phyloP scores from a whole-genome alignment of 805 yeast species.

The Kurtzmaniella fragi region DNA sequence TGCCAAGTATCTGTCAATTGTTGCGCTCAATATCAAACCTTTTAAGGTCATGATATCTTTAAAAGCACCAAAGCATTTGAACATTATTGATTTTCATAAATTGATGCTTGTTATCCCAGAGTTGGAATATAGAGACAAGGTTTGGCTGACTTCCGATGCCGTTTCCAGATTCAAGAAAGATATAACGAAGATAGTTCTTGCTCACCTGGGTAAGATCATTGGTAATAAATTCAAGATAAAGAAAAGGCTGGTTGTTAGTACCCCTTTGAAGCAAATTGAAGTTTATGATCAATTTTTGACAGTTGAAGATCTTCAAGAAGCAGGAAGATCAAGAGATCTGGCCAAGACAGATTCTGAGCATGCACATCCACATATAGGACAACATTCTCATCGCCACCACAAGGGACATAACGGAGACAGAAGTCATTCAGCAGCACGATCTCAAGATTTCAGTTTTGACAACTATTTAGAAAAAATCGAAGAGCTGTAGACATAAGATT shows the following conservation, averaged over 20 bases:
- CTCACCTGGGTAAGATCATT: constrained; percentile 71
- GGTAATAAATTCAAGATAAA: constrained; percentile 61
- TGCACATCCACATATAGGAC: constrained; percentile 4
- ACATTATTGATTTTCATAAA: constrained; percentile 72
- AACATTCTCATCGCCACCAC: neutral
- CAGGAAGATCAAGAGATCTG: constrained; percentile 20
- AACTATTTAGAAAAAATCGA: constrained; percentile 1
- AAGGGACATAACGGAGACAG: neutral
- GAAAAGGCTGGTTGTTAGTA: constrained; percentile 20
- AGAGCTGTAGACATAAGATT: too few relatives aligned
- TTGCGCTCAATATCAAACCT: constrained; percentile 28
- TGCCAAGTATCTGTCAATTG: constrained; percentile 35
- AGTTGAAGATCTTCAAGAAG: constrained; percentile 32
- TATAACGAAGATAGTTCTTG: constrained; percentile 50
- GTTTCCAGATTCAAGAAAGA: constrained; percentile 58
- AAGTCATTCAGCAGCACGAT: neutral
- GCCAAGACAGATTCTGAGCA: constrained; percentile 5
- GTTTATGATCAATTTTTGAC: constrained; percentile 34
- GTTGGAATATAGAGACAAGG: constrained; percentile 36
- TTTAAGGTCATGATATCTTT: constrained; percentile 59
- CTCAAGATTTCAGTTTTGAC: neutral
- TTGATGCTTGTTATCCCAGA: constrained; percentile 64
- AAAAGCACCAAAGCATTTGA: constrained; percentile 65
- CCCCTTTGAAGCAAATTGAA: constrained; percentile 36
- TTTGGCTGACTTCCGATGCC: constrained; percentile 69